Percentiles rank a stretch among this genome's conserved stretches.
phyloP scores from a whole-genome alignment of 2,329 filamentous ascomycete species.

The Rhytidhysteron rufulum region DNA sequence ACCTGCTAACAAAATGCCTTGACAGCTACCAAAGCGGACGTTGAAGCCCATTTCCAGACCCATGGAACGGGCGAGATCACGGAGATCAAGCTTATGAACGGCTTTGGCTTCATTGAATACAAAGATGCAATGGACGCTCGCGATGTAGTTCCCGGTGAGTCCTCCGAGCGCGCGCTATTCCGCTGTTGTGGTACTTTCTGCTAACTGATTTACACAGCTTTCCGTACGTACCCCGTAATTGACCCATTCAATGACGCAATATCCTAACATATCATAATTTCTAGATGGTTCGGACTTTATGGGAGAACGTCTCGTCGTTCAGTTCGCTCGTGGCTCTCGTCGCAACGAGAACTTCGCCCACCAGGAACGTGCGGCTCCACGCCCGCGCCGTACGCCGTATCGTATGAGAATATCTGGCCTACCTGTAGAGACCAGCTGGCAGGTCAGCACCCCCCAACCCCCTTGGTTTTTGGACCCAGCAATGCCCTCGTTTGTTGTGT shows the following conservation, averaged over 20 bases:
- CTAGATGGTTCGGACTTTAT: slow-evolving; percentile 96
- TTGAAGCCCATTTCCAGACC: slow-evolving; percentile 91
- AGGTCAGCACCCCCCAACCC: slow-evolving; percentile 76
- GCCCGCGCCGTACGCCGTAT: slow-evolving; percentile 89
- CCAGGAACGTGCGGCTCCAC: slow-evolving; percentile 64
- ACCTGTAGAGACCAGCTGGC: slow-evolving; percentile 98
- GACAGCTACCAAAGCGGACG: slow-evolving; percentile 91
- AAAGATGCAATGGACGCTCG: slow-evolving; percentile 97
- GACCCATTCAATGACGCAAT: slow-evolving; percentile 1
- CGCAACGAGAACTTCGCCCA: slow-evolving; percentile 62
- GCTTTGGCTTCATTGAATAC: slow-evolving; percentile 99
- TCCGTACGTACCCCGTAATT: slow-evolving; percentile 44
- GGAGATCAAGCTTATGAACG: slow-evolving; percentile 99
- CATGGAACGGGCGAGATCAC: slow-evolving; percentile 97
- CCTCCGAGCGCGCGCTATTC: too few relatives aligned
- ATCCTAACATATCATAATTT: slow-evolving; percentile 13
- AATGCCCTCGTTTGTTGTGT: slow-evolving; percentile 28
- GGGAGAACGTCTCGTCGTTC: slow-evolving; percentile 94
- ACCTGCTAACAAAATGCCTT: slow-evolving; percentile 45
- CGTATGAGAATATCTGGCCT: slow-evolving; percentile 98
- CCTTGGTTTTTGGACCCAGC: slow-evolving; percentile 40
- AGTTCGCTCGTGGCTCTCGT: slow-evolving; percentile 89
- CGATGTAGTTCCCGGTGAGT: slow-evolving; percentile 94
- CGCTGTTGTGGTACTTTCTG: slow-evolving; percentile 8
- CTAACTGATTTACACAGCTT: slow-evolving; percentile 42